A percentile compares a stretch with the other conserved stretches of the same genome.
These are phyloP conservation scores for Emmonsiellopsis sp. DNA, from an alignment of 2,329 filamentous ascomycete species.

Conservation along the genomic window DNA sequence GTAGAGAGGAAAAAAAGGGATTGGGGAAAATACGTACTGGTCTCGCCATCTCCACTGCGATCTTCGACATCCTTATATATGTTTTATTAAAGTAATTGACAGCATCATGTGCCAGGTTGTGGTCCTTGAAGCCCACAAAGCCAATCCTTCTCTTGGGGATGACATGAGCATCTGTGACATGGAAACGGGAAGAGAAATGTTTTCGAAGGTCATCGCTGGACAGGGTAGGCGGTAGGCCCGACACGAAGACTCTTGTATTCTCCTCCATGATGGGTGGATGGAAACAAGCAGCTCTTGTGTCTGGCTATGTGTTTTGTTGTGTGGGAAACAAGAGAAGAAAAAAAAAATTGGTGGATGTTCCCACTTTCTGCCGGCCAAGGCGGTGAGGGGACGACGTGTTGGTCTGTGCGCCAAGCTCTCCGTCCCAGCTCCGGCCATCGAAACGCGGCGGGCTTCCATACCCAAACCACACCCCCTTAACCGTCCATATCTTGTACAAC, in stretches of 20 bases:
- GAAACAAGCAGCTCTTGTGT: neutral
- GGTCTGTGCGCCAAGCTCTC: slow-evolving; percentile 16
- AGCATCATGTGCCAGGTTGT: slow-evolving; percentile 70
- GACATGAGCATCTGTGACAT: slow-evolving; percentile 86
- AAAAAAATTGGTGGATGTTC: slow-evolving; percentile 11
- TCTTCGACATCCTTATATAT: slow-evolving; percentile 92
- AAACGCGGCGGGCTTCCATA: neutral
- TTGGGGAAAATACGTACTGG: slow-evolving; percentile 49
- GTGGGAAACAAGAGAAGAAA: slow-evolving; percentile 11
- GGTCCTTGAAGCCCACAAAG: slow-evolving; percentile 85
- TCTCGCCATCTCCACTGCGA: slow-evolving; percentile 77
- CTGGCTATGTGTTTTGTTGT: slow-evolving; percentile 3
- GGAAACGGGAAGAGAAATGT: slow-evolving; percentile 70
- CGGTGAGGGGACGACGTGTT: slow-evolving; percentile 22
- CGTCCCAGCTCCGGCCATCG: neutral
- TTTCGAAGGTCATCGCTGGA: slow-evolving; percentile 77
- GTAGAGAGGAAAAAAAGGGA: slow-evolving; percentile 5
- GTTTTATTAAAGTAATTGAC: slow-evolving; percentile 93
- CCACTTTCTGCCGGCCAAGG: slow-evolving; percentile 22
- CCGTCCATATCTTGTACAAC: neutral
- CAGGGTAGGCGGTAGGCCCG: slow-evolving; percentile 73
- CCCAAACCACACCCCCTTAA: neutral
- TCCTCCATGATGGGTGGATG: slow-evolving; percentile 37
- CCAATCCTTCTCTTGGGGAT: slow-evolving; percentile 85
- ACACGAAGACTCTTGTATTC: slow-evolving; percentile 66